phyloP scores from a whole-genome alignment of 257 asterid species.

The Nicotiana tomentosiformis region DNA sequence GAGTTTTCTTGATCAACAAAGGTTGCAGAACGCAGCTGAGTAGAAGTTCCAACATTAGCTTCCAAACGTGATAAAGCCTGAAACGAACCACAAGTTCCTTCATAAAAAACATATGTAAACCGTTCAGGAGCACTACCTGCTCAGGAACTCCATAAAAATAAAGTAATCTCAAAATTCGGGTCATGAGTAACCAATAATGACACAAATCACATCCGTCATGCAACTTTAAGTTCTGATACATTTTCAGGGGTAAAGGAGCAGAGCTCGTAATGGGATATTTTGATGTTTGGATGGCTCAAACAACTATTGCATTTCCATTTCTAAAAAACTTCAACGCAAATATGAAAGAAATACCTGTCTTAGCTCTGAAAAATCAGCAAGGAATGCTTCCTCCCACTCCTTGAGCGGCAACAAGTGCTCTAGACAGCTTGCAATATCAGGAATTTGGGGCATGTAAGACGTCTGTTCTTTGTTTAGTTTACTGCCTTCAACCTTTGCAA shows the following conservation, averaged over 20 bases:
- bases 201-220: background rate
- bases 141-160: background rate
- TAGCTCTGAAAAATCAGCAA: slow-evolving; percentile 73
- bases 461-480: slow-evolving; percentile 56
- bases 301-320: background rate
- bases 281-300: background rate
- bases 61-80: slow-evolving; percentile 56
- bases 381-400: slow-evolving; percentile 92
- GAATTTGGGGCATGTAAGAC: slow-evolving; percentile 85
- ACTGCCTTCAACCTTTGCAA: slow-evolving; percentile 47
- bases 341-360: slow-evolving; percentile 47
- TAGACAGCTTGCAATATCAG: slow-evolving; percentile 71
- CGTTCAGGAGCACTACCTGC: background rate
- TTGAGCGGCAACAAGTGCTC: slow-evolving; percentile 70
- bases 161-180: background rate
- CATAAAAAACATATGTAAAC: background rate
- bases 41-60: slow-evolving; percentile 16
- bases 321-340: background rate
- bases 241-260: background rate
- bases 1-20: slow-evolving; percentile 11
- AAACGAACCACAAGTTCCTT: slow-evolving; percentile 7
- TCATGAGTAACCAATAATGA: background rate
- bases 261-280: background rate
- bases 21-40: slow-evolving; percentile 8
- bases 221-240: background rate